Base-by-base conservation (phyloP, 805 yeast species). In the Candida maris region DNA sequence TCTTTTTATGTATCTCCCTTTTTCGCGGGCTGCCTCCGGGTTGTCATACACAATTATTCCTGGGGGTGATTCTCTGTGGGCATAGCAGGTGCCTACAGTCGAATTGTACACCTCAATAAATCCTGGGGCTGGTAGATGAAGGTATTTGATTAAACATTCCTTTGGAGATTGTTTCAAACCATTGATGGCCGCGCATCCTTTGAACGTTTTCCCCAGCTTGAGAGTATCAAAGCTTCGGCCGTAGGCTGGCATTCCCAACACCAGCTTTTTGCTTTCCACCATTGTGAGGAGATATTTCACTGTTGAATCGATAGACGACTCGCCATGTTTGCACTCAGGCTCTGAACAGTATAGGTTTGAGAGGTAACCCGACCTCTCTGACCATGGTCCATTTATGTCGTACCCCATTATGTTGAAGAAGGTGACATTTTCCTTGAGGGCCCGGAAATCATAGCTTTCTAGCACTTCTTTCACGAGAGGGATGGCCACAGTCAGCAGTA, bases 321-420 rank as follows among this genome's bases (percentile, higher is more conserved):
- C 32, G 4, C 21, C 21, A 17, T 18, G 31, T 8, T 61, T 56
- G 14, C 49, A 42, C 9, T 44, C 50, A 27, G 48, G 19, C 4
- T 35, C 16, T 3, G 35, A 25, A 1, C 49, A 19, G 39, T 70
- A 75, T 44, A 87, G 52, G 58, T 87, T 86, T 3, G 93, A 77
- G 41, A 86, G 96, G 52, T 75, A 82, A 2, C 73, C 81, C 0
- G 81, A 73, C 3, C 31, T 45, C 0, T 57, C 50, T 1, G 85
- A 77, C 95, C 95, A 86, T 6, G 73, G 67, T 0, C 97, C 97
- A 2, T 79, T 63, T 49, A 80, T 84, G 57, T 93, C 97, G 57
- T 93, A 91, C 14, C 93, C 78, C 97, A 91, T 91, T 40, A 93
- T 57, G 55, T 91, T 89, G 83, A 89, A 88, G 46, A 77, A 76